Conservation (phyloP, 2,329 filamentous ascomycete genomes). For the Orbilia blumenaviensis region DNA sequence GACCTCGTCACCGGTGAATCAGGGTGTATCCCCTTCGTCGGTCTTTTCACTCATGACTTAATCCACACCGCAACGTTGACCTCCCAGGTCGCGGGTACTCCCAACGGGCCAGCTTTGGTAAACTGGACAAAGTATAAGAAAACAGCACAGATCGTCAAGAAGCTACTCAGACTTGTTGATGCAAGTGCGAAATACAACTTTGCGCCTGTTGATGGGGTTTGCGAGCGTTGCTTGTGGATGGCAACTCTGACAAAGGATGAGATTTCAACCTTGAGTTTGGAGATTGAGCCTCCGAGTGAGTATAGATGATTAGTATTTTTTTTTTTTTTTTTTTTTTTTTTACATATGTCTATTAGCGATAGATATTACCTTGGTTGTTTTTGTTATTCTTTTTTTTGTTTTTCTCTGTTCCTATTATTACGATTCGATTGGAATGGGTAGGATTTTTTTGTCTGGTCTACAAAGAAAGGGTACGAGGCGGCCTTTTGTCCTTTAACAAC, state of each 20-base stretch:
- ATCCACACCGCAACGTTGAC: slow-evolving; percentile 83
- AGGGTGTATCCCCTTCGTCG: slow-evolving; percentile 85
- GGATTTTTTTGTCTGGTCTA: slow-evolving; percentile 24
- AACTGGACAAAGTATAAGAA: slow-evolving; percentile 85
- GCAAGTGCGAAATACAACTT: slow-evolving; percentile 79
- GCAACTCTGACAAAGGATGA: slow-evolving; percentile 79
- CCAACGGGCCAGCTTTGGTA: slow-evolving; percentile 73
- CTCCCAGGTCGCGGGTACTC: slow-evolving; percentile 75
- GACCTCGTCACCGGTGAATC: slow-evolving; percentile 71
- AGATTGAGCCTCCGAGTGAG: slow-evolving; percentile 53
- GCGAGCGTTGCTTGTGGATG: slow-evolving; percentile 86
- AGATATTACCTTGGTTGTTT: background rate
- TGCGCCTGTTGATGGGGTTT: slow-evolving; percentile 77
- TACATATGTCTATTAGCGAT: slow-evolving; percentile 1
- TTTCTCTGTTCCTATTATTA: slow-evolving; percentile 10
- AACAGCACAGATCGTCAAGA: slow-evolving; percentile 80
- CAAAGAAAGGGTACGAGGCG: slow-evolving; percentile 8
- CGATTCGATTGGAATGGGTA: slow-evolving; percentile 18
- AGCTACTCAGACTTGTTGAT: slow-evolving; percentile 78
- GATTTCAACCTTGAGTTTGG: slow-evolving; percentile 63
- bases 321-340: background rate
- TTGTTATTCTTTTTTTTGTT: background rate
- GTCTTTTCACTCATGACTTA: slow-evolving; percentile 81
- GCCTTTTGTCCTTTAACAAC: background rate
- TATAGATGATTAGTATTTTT: slow-evolving; percentile 16